These are phyloP conservation scores for Hypomontagnella monticulosa DNA, from an alignment of 495 filamentous ascomycete genomes.

Conservation along the genomic window DNA sequence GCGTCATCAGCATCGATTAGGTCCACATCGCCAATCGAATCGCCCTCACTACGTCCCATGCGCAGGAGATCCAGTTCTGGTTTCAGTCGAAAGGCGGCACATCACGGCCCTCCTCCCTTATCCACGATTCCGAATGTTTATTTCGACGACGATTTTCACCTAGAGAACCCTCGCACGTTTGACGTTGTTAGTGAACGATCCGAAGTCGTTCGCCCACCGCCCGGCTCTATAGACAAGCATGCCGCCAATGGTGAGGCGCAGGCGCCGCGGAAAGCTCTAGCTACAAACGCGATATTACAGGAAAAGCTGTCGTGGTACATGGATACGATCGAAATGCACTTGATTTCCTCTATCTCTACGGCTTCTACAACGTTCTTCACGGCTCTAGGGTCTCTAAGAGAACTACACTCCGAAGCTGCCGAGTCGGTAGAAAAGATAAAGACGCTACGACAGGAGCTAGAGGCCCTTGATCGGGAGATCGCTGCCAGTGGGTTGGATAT, in stretches of 20 bases:
- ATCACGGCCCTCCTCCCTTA: conserved; percentile 78
- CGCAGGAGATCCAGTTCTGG: conserved; percentile 61
- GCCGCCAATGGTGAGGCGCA: conserved; percentile 68
- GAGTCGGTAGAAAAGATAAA: conserved; percentile 91
- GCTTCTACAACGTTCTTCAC: conserved; percentile 97
- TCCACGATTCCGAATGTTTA: conserved; percentile 93
- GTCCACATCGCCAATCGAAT: conserved; percentile 61
- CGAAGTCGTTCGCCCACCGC: conserved; percentile 80
- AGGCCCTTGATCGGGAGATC: conserved; percentile 84
- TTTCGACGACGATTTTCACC: conserved; percentile 92
- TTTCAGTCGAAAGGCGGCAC: conserved; percentile 56
- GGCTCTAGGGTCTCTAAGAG: conserved; percentile 87
- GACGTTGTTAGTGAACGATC: conserved; percentile 96
- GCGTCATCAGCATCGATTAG: conserved; percentile 60
- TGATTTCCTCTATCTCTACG: conserved; percentile 94
- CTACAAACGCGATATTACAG: conserved; percentile 98
- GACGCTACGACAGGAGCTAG: conserved; percentile 77
- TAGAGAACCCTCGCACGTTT: conserved; percentile 96
- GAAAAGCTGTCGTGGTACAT: conserved; percentile 99
- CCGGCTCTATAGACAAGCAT: conserved; percentile 63
- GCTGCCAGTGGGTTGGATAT: conserved; percentile 87
- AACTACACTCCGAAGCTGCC: conserved; percentile 90
- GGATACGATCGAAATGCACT: conserved; percentile 97
- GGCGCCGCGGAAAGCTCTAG: conserved; percentile 83
- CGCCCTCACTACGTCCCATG: conserved; percentile 51